Conservation (phyloP, 441 rosid species). For the Erysimum cheiri region DNA sequence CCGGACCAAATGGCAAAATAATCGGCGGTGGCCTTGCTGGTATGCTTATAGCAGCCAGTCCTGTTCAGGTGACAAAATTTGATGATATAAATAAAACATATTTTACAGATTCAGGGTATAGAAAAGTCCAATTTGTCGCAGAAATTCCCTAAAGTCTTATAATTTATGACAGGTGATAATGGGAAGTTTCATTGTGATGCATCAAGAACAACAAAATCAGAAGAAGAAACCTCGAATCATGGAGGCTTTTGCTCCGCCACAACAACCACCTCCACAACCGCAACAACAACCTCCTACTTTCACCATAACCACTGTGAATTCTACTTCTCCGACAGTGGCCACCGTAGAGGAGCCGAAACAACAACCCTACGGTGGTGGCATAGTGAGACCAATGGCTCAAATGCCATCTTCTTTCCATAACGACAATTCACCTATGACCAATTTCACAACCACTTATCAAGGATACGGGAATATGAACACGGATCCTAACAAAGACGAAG, state of each 20-base stretch:
- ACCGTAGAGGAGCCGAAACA: constrained; percentile 37
- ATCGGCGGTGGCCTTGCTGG: constrained; percentile 98
- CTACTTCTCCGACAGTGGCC: constrained; percentile 29
- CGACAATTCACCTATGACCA: constrained; percentile 43
- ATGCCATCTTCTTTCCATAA: constrained; percentile 49
- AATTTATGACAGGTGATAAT: constrained; percentile 71
- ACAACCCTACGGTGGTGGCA: constrained; percentile 33
- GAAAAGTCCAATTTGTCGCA: not conserved
- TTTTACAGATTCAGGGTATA: not conserved
- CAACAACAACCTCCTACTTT: constrained; percentile 50
- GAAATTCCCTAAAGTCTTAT: not conserved
- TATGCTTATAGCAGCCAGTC: constrained; percentile 85
- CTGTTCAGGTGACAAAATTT: constrained; percentile 74
- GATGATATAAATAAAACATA: not conserved
- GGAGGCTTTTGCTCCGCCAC: constrained; percentile 47
- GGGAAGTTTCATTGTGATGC: constrained; percentile 89
- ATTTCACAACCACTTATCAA: constrained; percentile 36
- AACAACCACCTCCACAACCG: constrained; percentile 41
- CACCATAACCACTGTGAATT: constrained; percentile 40
- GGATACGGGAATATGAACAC: constrained; percentile 41
- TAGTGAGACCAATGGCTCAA: constrained; percentile 49
- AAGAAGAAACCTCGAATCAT: constrained; percentile 65
- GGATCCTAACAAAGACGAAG: constrained; percentile 28
- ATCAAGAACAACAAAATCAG: constrained; percentile 77
- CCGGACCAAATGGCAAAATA: constrained; percentile 92